phyloP scores from a whole-genome alignment of 805 yeast species.

The Cyberlindnera sargentensis region DNA sequence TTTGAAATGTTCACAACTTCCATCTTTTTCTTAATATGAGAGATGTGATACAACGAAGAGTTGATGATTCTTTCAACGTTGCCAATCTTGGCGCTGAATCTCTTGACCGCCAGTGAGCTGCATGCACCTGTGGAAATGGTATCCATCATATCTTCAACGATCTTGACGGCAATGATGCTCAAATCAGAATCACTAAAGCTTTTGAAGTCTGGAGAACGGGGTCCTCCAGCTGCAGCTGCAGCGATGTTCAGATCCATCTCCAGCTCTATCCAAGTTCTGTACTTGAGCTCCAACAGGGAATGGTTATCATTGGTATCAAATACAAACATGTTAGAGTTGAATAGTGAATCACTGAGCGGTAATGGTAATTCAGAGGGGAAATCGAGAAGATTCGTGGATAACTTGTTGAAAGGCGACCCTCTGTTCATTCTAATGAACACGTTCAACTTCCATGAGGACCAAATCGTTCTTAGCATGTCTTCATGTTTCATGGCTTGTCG shows the following conservation, averaged over 20 bases:
- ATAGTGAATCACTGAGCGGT: constrained; percentile 24
- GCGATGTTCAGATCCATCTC: constrained; percentile 11
- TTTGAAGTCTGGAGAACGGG: constrained; percentile 2
- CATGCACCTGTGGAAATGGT: constrained; percentile 22
- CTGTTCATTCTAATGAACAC: constrained; percentile 27
- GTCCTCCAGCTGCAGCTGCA: not conserved
- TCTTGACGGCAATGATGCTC: constrained; percentile 23
- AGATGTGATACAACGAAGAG: constrained; percentile 16
- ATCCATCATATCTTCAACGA: constrained; percentile 31
- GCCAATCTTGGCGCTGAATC: constrained; percentile 21
- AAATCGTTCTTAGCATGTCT: constrained; percentile 27
- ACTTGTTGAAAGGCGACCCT: constrained; percentile 29
- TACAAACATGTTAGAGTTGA: constrained; percentile 16
- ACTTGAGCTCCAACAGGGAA: constrained; percentile 7
- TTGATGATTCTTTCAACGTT: constrained; percentile 16
- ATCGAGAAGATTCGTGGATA: constrained; percentile 16
- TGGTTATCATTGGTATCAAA: constrained; percentile 15
- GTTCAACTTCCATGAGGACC: constrained; percentile 33
- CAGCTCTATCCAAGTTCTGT: constrained; percentile 15
- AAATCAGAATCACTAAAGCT: constrained; percentile 24
- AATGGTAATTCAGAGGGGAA: constrained; percentile 29
- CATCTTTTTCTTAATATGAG: constrained; percentile 22
- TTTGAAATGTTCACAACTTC: constrained; percentile 30
- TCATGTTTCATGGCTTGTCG: constrained; percentile 30
- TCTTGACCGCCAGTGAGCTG: constrained; percentile 18